phyloP scores from a whole-genome alignment of 2,329 filamentous ascomycete species.

The Huntiella abstrusa region DNA sequence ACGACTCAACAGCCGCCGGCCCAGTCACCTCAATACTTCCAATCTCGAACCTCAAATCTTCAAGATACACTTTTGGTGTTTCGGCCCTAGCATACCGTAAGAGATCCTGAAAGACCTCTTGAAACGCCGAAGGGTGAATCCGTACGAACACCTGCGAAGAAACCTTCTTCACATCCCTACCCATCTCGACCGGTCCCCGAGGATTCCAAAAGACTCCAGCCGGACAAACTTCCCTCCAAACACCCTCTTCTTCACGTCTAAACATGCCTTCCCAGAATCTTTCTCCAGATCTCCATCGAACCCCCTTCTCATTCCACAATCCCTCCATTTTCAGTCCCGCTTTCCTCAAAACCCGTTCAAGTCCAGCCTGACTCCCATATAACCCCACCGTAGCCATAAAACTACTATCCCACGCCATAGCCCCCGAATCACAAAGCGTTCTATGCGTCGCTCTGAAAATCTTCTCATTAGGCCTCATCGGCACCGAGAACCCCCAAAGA shows the following conservation, averaged over 20 bases:
- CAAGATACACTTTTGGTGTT: slow-evolving; percentile 41
- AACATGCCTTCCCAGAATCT: slow-evolving; percentile 31
- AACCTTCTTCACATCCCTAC: slow-evolving; percentile 9
- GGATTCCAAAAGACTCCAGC: slow-evolving; percentile 57
- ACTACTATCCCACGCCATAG: slow-evolving; percentile 81
- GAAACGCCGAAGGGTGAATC: slow-evolving; percentile 65
- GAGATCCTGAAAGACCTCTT: slow-evolving; percentile 47
- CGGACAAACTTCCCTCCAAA: slow-evolving; percentile 44
- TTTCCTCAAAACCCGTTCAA: slow-evolving; percentile 46
- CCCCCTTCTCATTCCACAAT: slow-evolving; percentile 43
- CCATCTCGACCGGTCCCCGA: slow-evolving; percentile 6
- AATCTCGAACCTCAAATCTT: slow-evolving; percentile 51
- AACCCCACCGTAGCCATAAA: slow-evolving; percentile 78
- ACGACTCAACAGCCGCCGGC: slow-evolving; percentile 61
- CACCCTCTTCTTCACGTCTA: slow-evolving; percentile 33
- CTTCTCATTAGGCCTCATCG: slow-evolving; percentile 74
- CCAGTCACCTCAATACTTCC: slow-evolving; percentile 38
- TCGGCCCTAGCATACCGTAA: slow-evolving; percentile 37
- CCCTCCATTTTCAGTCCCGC: slow-evolving; percentile 43
- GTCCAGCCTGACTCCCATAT: slow-evolving; percentile 43
- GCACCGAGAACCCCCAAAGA: slow-evolving; percentile 80
- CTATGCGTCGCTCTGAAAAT: slow-evolving; percentile 76
- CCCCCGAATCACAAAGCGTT: slow-evolving; percentile 54
- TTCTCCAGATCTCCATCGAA: slow-evolving; percentile 46
- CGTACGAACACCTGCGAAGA: slow-evolving; percentile 41